Base-by-base conservation (phyloP, 2,329 filamentous ascomycete species). In the Calonectria pauciramosa region DNA sequence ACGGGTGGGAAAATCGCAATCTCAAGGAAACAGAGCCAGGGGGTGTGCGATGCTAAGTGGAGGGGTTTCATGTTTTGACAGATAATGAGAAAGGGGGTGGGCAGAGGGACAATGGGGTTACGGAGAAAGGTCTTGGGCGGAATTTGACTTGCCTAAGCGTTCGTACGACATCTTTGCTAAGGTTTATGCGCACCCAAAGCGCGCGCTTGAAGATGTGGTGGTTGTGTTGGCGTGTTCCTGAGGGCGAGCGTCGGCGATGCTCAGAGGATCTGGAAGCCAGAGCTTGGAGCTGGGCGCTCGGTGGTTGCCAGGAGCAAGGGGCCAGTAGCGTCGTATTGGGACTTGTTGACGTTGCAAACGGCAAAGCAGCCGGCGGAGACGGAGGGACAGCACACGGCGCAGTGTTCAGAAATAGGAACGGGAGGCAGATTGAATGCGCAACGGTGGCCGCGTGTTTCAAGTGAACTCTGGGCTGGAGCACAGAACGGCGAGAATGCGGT, bases 101-200 rank as follows among this genome's bases (percentile, higher is more conserved):
- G 30, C 64, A 72, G 68, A 75, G 73, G 70, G 71, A 71, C 73
- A 68, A 70, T 73, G 75, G 74, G 72, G 71, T 78, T 68, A 70
- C 59, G 67, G 70, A 73, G 76, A 72, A 67, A 38, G 49, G 36
- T 34, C 60, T 52, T 56, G 63, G 60, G 18, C 30, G 13, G 44
- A 10, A 47, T 38, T 30, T 63, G 34, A 91, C 91, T 87, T 89
- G 91, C 93, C 92, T 89, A 95, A 86, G 81, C 93, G 92, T 88
- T 94, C 94, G 88, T 95, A 95, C 83, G 92, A 91, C 92, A 94
- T 94, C 86, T 84, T 86, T 69, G 80, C 75, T 76, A 44, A 68
- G 68, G 77, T 77, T 74, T 73, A 75, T 76, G 80, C 80, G 80
- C 80, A 79, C 76, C 73, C 49, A 73, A 72, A 72, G 80, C 74